phyloP scores from a whole-genome alignment of 2,329 filamentous ascomycete species.

The Aspergillus sojae region DNA sequence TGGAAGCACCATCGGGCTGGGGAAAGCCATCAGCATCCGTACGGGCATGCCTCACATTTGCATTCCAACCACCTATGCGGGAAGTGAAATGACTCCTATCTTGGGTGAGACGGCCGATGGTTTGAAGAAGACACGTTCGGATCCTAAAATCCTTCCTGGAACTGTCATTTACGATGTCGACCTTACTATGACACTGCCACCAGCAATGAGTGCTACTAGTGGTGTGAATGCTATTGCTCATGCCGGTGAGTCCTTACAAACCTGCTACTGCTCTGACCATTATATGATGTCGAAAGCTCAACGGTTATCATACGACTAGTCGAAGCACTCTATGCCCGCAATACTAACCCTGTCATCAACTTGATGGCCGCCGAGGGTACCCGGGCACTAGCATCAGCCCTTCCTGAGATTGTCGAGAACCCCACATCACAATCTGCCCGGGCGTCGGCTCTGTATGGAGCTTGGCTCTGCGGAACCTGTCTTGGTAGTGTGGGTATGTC shows the following conservation, averaged over 20 bases:
- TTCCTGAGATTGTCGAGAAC: constrained; percentile 56
- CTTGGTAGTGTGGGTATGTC: constrained; percentile 64
- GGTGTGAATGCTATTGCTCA: constrained; percentile 70
- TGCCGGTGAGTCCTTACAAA: constrained; percentile 44
- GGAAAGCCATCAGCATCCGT: constrained; percentile 58
- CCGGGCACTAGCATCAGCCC: constrained; percentile 54
- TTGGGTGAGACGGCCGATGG: constrained; percentile 64
- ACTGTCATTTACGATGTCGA: constrained; percentile 68
- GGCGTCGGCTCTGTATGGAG: constrained; percentile 60
- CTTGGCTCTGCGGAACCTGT: constrained; percentile 66
- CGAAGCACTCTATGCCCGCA: constrained; percentile 65
- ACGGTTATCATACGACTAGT: constrained; percentile 39
- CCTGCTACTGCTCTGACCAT: background rate
- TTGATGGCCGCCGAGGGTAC: constrained; percentile 62
- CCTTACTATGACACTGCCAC: constrained; percentile 62
- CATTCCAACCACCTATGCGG: constrained; percentile 64
- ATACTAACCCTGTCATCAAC: constrained; percentile 62
- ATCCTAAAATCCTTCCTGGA: constrained; percentile 62
- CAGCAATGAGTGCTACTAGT: constrained; percentile 57
- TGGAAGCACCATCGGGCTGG: constrained; percentile 64
- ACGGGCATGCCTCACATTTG: constrained; percentile 61
- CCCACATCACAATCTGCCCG: constrained; percentile 52
- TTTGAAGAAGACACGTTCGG: constrained; percentile 59
- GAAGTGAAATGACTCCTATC: constrained; percentile 67
- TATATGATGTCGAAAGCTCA: background rate